Evolutionary conservation across 2,329 filamentous ascomycete genomes (phyloP), one percentile per base, ranked within the genome.

Genomic region (Alternaria tenuissima): DNA sequence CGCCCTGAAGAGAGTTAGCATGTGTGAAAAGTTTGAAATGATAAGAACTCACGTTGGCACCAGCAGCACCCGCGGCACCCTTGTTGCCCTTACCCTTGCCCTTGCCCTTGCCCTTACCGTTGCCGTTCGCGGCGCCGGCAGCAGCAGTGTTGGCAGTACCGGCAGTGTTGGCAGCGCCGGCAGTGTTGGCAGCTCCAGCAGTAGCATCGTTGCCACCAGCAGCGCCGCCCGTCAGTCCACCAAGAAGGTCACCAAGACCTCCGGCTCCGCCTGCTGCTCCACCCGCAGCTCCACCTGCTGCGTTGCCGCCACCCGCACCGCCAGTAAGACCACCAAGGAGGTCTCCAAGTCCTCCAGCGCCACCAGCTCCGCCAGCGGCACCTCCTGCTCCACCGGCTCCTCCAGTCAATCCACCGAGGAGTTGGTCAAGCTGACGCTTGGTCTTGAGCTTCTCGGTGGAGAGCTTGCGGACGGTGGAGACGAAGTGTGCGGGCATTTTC

Each of bases 401-500:
- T 0, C 57, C 58, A 39, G 44, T 49, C 46, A 49, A 26, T 36
- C 46, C 46, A 18, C 30, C 32, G 32, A 49, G 46, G 7, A 49
- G 20, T 36, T 49, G 46, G 16, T 49, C 46, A 36, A 49, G 46
- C 22, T 49, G 46, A 36, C 46, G 46, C 46, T 49, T 49, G 20
- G 32, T 65, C 38, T 53, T 57, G 12, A 65, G 28, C 57, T 72
- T 71, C 57, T 74, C 71, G 42, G 53, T 38, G 4, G 64, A 63
- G 4, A 72, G 63, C 42, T 65, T 55, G 18, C 69, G 69, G 22
- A 72, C 57, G 1, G 67, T 64, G 24, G 65, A 56, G 28, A 70
- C 61, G 38, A 68, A 72, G 48, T 72, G 69, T 26, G 71, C 66
- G 3, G 73, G 70, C 54, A 74, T 59, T 44, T 64, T 70, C 18